Conservation (phyloP, 257 asterid species). For the Coffea canephora region DNA sequence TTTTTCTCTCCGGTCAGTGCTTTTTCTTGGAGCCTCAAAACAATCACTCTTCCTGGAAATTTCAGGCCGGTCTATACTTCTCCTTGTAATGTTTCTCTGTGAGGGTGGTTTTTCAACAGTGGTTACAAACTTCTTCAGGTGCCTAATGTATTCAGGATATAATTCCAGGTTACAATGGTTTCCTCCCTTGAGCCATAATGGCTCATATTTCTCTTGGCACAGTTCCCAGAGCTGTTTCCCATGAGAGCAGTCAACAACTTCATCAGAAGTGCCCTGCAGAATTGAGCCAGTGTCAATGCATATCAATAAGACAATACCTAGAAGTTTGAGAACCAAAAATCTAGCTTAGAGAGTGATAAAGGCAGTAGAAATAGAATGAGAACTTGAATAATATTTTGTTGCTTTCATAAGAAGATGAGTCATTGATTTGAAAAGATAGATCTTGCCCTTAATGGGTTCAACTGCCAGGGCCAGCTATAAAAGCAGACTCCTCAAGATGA, state of each 20-base stretch:
- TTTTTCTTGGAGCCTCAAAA: conserved; percentile 70
- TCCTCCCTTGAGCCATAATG: conserved; percentile 86
- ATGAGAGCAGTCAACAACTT: conserved; percentile 81
- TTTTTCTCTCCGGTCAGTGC: conserved; percentile 82
- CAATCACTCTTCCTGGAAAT: conserved; percentile 70
- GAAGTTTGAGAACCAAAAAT: neutral
- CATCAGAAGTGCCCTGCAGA: conserved; percentile 82
- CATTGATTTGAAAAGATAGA: neutral
- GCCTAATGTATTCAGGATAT: conserved; percentile 75
- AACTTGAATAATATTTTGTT: no score
- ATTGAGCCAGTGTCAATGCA: neutral
- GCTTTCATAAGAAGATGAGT: neutral
- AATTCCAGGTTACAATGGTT: conserved; percentile 78
- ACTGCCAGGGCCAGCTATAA: neutral
- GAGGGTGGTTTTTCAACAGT: conserved; percentile 73
- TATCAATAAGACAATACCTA: conserved; percentile 1
- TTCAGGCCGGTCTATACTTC: conserved; percentile 64
- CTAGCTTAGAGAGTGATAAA: neutral
- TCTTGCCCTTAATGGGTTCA: neutral
- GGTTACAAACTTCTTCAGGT: conserved; percentile 69
- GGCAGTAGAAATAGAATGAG: no score
- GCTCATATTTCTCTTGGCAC: conserved; percentile 81
- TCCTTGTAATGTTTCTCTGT: conserved; percentile 64
- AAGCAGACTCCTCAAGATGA: neutral
- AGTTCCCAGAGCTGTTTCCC: conserved; percentile 90